Evolutionary conservation across 1,284 basidiomycete species (phyloP), one percentile per base, ranked within the genome.

Genomic region (Heterobasidion occidentale): DNA sequence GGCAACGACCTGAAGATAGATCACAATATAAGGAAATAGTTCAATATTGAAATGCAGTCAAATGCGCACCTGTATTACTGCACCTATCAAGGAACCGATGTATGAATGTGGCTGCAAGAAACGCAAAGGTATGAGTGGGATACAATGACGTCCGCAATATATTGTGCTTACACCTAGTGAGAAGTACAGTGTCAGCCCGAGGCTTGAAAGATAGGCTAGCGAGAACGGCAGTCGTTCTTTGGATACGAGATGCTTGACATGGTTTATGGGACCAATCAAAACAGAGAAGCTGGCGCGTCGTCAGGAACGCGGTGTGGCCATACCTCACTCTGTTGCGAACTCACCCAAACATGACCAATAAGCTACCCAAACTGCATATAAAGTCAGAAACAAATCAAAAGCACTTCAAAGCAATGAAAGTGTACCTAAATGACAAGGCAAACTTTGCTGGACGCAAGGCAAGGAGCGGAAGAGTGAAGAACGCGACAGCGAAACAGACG

Each of bases 401-500:
- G 51, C 14, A 34, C 47, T 52, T 53, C 6, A 14, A 9, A 52
- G 14, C 27, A 9, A n/a, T 56, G 35, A 49, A 53, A 47, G 53
- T 71, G 46, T 64, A 85, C 86, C 90, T 94, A 72, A 95, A 95
- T 0, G 92, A 84, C 17, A 95, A 75, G 0, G 92, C 93, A 68
- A 95, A 95, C 73, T 95, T 95, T 20, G 88, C 76, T 11, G 93
- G 92, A 56, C 90, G 90, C 54, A 95, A 62, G 7, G 86, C 87
- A 42, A 98, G 77, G 54, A 94, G 70, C 4, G 95, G 94, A 20
- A 97, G 76, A 14, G 92, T 94, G 59, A 98, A 69, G 76, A 99
- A 99, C 14, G 94, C 86, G 54, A 99, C 89, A 60, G 93, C 86
- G 78, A 99, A 99, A 74, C 96, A 99, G 1, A 95, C 90, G 45